Base-by-base conservation (phyloP, 225 moss, liverwort and hornwort species). In the Bryoerythrophyllum caledonicum region DNA sequence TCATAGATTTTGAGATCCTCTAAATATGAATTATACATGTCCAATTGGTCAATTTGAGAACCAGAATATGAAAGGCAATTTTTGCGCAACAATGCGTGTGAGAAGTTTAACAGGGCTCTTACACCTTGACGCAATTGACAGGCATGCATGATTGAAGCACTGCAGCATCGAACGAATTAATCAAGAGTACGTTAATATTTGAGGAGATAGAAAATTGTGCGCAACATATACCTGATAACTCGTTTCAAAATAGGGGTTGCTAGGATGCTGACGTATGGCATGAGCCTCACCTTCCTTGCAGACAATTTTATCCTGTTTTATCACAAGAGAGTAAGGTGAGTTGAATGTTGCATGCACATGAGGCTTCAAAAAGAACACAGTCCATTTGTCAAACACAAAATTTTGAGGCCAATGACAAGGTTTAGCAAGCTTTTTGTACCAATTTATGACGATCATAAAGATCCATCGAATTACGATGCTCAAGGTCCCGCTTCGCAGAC, bases 401-500 rank as follows among this genome's bases (percentile, higher is more conserved):
- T 20, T 73, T 26, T 68, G 23, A 43, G 38, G 30, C 63, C 16
- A 41, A 6, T 1, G 27, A 4, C 10, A 55, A 17, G 14, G 26
- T 82, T 24, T 70, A 34, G 43, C 30, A 24, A 72, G 57, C 55
- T 52, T 74, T 53, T 35, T 20, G 67, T 76, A 84, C 81, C 81
- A 67, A n/a, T n/a, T n/a, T 51, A 38, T 40, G 51, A 38, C 72
- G 61, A 43, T 67, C 74, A 60, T 51, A 46, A 53, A 16, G 60
- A 60, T 79, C 73, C 60, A 60, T 49, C 40, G 49, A 43, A 52
- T 60, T n/a, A 53, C 60, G 49, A 49, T 61, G 66, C 27, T 13
- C 51, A 71, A 83, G 65, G 46, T 78, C 86, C 70, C 83, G 74
- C 80, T 80, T 83, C 38, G 68, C 44, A 46, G 78, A 68, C 68